Base-by-base conservation (phyloP, 2,329 filamentous ascomycete species). In the Tolypocladium pustulatum region DNA sequence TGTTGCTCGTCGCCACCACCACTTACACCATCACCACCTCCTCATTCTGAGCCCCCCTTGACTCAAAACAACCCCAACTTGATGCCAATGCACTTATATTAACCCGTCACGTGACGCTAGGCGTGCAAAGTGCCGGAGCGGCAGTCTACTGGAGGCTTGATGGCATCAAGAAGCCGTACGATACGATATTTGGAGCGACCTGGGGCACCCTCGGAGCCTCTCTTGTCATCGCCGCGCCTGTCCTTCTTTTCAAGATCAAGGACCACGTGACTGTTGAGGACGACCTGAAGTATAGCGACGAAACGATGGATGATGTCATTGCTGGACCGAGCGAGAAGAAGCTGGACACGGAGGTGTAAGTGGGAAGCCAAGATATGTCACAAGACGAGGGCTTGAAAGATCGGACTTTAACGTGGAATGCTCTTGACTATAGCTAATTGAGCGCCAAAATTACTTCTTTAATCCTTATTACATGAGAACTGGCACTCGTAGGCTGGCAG, bases 271-370 rank as follows among this genome's bases (percentile, higher is more conserved):
- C 82, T 1, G 67, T 96, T 5, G 90, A 93, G 72, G 86, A 92
- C 57, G 92, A 97, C 72, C 76, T 96, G 56, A 85, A 86, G 69
- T 92, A 91, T 71, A 90, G 88, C 25, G 91, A 96, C 67, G 90
- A 94, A 80, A 94, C 88, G 0, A 68, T 87, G 20, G 83, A 81
- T 32, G 90, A 96, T 64, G 87, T 96, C 5, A 22, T 59, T 7
- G 58, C 30, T 17, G 55, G 40, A 17, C 22, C 40, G 15, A 2
- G 1, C 17, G 30, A 52, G 49, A 52, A 52, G 49, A 34, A 22
- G 30, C 1, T 52, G 9, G 49, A 32, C 1, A 2, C 8, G 3
- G 49, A 52, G 9, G 49, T 20, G n/a, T 52, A 10, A 51, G 46
- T 4, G 4, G 32, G 32, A 34, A 5, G 32, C 32, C 32, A 9